Conservation (phyloP, 2,329 filamentous ascomycete genomes). For the Alternaria tenuissima region DNA sequence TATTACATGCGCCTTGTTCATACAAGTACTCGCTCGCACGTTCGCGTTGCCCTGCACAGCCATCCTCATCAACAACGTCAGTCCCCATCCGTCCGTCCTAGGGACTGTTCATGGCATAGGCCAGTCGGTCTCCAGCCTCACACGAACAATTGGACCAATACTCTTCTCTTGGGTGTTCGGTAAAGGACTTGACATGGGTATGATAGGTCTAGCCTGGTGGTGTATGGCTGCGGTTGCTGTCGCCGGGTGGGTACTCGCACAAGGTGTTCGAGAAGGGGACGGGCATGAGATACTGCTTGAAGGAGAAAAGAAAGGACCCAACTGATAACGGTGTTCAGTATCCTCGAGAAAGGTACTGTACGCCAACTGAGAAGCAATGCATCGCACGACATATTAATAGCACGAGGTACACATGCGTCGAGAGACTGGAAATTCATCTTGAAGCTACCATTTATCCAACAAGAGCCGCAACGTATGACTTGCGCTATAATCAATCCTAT, state of each 20-base stretch:
- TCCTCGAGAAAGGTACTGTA: accelerated
- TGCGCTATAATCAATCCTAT: neutral
- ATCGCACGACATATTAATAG: neutral
- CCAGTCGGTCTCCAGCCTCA: conserved; percentile 67
- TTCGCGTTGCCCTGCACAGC: conserved; percentile 65
- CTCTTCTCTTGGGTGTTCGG: conserved; percentile 69
- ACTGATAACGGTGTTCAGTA: neutral
- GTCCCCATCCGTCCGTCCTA: conserved; percentile 63
- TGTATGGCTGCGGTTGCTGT: conserved; percentile 60
- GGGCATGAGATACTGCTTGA: conserved; percentile 72
- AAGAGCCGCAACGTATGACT: neutral
- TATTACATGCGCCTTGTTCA: conserved; percentile 52
- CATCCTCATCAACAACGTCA: conserved; percentile 60
- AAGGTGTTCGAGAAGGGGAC: conserved; percentile 67
- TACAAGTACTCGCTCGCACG: conserved; percentile 58
- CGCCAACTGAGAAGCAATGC: neutral
- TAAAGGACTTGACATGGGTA: conserved; percentile 62
- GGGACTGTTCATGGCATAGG: conserved; percentile 67
- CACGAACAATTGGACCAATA: conserved; percentile 67
- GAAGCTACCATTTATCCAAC: neutral
- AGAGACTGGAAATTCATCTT: neutral
- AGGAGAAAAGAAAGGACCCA: conserved; percentile 34
- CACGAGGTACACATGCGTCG: neutral
- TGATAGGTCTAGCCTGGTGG: conserved; percentile 69
- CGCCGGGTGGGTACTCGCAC: conserved; percentile 60